A percentile compares a stretch with the other conserved stretches of the same genome.
Conservation (phyloP, 495 filamentous ascomycete genomes). For the Hypoxylon intermedium region DNA sequence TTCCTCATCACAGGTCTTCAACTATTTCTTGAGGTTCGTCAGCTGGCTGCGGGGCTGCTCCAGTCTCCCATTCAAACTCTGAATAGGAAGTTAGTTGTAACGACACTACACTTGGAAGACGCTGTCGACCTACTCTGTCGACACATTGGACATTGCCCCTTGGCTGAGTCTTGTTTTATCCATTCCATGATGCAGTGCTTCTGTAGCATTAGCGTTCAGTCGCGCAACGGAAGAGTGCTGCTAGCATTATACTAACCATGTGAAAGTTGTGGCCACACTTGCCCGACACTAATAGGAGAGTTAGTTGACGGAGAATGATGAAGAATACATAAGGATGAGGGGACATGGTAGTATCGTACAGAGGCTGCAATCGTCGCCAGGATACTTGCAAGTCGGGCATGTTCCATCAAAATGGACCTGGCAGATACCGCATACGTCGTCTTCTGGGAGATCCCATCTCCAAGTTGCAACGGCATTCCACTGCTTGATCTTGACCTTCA, state of each 20-base stretch:
- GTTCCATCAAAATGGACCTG: constrained; percentile 97
- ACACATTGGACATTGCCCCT: constrained; percentile 97
- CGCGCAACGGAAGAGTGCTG: not conserved
- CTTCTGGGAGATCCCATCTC: constrained; percentile 97
- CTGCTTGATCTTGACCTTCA: constrained; percentile 93
- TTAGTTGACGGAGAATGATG: constrained; percentile 1
- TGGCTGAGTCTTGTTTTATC: constrained; percentile 92
- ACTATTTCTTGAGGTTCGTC: constrained; percentile 29
- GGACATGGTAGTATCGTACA: constrained; percentile 61
- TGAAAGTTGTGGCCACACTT: constrained; percentile 98
- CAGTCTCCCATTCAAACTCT: constrained; percentile 73
- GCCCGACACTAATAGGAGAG: constrained; percentile 73
- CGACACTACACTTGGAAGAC: not conserved
- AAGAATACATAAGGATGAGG: not conserved
- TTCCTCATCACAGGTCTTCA: constrained; percentile 30
- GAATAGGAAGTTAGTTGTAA: constrained; percentile 35
- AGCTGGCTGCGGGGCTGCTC: constrained; percentile 18
- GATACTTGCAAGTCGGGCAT: constrained; percentile 96
- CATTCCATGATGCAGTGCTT: constrained; percentile 96
- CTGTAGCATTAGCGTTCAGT: constrained; percentile 28
- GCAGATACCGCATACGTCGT: constrained; percentile 98
- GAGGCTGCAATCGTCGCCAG: constrained; percentile 92
- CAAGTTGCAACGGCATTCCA: constrained; percentile 96
- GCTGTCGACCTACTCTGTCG: constrained; percentile 76
- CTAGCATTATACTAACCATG: constrained; percentile 67